phyloP scores from a whole-genome alignment of 1,139 yeast species.

The Keqinozyma sinolaborantium region DNA sequence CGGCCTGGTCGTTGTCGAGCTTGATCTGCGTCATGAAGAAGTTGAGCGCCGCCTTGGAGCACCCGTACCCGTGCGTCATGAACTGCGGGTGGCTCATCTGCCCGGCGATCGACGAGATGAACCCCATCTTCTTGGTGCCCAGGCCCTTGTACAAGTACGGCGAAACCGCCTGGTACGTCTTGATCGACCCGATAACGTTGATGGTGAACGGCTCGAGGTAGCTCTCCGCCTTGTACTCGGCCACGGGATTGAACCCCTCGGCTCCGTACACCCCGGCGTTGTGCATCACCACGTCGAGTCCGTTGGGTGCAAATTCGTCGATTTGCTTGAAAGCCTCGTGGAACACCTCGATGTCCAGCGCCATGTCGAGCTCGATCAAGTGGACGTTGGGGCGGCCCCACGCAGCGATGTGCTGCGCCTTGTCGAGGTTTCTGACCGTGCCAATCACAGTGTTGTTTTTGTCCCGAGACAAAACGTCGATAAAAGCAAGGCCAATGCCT shows the following conservation, averaged over 20 bases:
- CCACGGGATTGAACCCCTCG: slow-evolving; percentile 1
- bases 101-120: slow-evolving; percentile 6
- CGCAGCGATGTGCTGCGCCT: neutral
- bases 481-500: slow-evolving; percentile 15
- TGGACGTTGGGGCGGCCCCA: neutral
- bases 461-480: slow-evolving; percentile 3
- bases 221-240: slow-evolving; percentile 6
- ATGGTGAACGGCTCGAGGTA: slow-evolving; percentile 4
- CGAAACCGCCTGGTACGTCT: slow-evolving; percentile 8
- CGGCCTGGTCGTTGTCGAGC: slow-evolving; percentile 35
- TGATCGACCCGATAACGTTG: slow-evolving; percentile 11
- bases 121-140: slow-evolving; percentile 6
- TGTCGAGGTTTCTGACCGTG: slow-evolving; percentile 14
- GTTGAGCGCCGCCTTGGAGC: slow-evolving; percentile 11
- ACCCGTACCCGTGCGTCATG: slow-evolving; percentile 10
- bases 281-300: slow-evolving; percentile 8
- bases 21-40: slow-evolving; percentile 9
- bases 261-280: slow-evolving; percentile 9
- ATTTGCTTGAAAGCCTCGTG: slow-evolving; percentile 6
- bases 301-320: slow-evolving; percentile 8
- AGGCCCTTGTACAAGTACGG: slow-evolving; percentile 8
- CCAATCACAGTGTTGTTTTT: slow-evolving; percentile 19
- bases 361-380: neutral
- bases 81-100: neutral
- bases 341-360: slow-evolving; percentile 2